Conservation (phyloP, 768 basidiomycete species). For the Gymnopilus dilepis region DNA sequence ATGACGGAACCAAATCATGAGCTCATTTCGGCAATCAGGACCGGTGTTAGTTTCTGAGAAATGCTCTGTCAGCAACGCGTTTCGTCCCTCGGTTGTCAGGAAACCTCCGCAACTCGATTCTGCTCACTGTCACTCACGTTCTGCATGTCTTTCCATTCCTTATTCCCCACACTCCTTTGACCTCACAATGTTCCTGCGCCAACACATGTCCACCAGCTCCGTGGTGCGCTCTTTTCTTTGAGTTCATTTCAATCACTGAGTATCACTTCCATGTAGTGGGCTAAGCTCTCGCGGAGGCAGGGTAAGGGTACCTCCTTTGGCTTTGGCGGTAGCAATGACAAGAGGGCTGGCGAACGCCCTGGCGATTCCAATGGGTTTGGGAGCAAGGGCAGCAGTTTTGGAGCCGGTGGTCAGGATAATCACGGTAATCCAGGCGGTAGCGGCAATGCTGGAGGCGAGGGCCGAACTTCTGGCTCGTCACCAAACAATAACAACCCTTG, state of each 20-base stretch:
- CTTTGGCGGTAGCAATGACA: constrained; percentile 7
- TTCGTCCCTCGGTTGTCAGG: neutral
- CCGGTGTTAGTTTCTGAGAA: constrained; percentile 1
- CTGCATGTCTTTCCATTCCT: constrained; percentile 8
- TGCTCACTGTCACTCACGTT: constrained; percentile 5
- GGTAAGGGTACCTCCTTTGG: constrained; percentile 12
- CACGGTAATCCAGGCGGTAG: neutral
- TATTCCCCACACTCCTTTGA: constrained; percentile 13
- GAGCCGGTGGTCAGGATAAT: neutral
- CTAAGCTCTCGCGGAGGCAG: constrained; percentile 16
- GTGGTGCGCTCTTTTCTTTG: neutral
- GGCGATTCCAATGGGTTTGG: constrained; percentile 1
- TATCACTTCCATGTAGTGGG: no score
- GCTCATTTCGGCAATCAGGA: constrained; percentile 12
- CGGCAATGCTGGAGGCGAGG: neutral
- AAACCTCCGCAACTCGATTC: neutral
- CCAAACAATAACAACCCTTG: neutral
- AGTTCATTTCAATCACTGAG: no score
- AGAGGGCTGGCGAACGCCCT: constrained; percentile 1
- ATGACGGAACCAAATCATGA: constrained; percentile 23
- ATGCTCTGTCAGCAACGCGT: constrained; percentile 6
- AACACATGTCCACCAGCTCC: neutral
- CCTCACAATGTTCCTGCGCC: constrained; percentile 1
- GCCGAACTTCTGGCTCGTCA: neutral
- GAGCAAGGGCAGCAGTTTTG: neutral